Conservation (phyloP, 495 filamentous ascomycete species). For the Trichoderma reesei region DNA sequence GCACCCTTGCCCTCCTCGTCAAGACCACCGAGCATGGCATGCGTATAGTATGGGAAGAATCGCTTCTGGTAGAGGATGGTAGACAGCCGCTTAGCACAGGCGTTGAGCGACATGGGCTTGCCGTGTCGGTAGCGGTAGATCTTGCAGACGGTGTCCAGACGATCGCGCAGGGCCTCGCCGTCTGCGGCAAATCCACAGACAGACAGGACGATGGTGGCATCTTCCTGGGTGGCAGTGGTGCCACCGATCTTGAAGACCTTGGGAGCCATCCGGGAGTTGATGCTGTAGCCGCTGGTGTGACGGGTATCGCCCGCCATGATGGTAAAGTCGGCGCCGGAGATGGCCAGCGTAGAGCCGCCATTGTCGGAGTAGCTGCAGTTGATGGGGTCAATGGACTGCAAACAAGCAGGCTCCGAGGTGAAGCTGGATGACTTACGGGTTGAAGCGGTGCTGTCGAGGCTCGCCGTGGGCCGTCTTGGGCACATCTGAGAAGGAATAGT, state of each 20-base stretch:
- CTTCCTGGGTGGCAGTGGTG: slow-evolving; percentile 70
- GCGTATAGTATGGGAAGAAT: slow-evolving; percentile 97
- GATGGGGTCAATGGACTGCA: slow-evolving; percentile 10
- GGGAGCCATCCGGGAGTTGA: slow-evolving; percentile 87
- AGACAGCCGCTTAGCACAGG: slow-evolving; percentile 83
- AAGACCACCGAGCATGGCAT: slow-evolving; percentile 84
- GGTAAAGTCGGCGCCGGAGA: slow-evolving; percentile 84
- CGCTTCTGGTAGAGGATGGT: slow-evolving; percentile 94
- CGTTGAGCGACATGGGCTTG: slow-evolving; percentile 83
- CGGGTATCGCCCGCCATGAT: slow-evolving; percentile 96
- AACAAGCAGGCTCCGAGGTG: slow-evolving; percentile 2
- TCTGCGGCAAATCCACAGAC: slow-evolving; percentile 95
- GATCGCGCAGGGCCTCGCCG: slow-evolving; percentile 80
- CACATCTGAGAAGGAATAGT: slow-evolving; percentile 47
- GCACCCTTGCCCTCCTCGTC: slow-evolving; percentile 94
- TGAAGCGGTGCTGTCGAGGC: slow-evolving; percentile 71
- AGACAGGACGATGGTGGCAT: slow-evolving; percentile 75
- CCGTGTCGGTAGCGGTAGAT: slow-evolving; percentile 96
- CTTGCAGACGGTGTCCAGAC: slow-evolving; percentile 82
- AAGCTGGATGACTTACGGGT: slow-evolving; percentile 56
- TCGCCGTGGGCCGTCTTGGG: slow-evolving; percentile 34
- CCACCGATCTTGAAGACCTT: slow-evolving; percentile 97
- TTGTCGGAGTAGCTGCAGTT: slow-evolving; percentile 86
- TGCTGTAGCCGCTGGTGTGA: slow-evolving; percentile 91
- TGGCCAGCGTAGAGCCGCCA: slow-evolving; percentile 91